phyloP scores from a whole-genome alignment of 2,329 filamentous ascomycete species.

The Alternaria conjuncta region DNA sequence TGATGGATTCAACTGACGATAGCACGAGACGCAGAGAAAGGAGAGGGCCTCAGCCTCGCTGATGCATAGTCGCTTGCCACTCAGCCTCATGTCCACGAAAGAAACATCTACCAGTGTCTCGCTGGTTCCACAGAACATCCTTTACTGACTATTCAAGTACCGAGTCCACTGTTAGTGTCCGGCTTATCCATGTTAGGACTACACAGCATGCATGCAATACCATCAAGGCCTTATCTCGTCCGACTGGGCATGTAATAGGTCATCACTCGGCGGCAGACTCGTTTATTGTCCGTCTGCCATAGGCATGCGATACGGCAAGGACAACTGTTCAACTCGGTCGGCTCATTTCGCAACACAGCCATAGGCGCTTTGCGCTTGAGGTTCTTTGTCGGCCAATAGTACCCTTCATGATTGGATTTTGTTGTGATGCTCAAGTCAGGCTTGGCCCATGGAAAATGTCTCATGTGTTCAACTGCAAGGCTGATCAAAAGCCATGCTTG shows the following conservation, averaged over 20 bases:
- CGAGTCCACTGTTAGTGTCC: conserved; percentile 13
- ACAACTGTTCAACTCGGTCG: neutral
- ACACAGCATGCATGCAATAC: conserved; percentile 7
- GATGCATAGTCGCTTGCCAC: conserved; percentile 19
- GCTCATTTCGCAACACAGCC: conserved; percentile 9
- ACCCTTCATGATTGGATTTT: neutral
- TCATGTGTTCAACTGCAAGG: conserved; percentile 8
- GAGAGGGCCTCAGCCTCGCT: conserved; percentile 17
- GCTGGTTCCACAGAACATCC: conserved; percentile 6
- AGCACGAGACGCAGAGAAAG: conserved; percentile 24
- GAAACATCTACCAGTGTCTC: conserved; percentile 16
- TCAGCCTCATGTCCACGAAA: conserved; percentile 30
- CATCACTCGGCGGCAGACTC: conserved; percentile 1
- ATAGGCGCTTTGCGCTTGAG: conserved; percentile 7
- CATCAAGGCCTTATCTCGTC: conserved; percentile 4
- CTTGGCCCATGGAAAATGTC: neutral
- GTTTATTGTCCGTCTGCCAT: neutral
- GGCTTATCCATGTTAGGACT: conserved; percentile 15
- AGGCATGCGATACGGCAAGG: neutral
- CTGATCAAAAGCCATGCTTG: conserved; percentile 11
- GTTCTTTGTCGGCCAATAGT: conserved; percentile 1
- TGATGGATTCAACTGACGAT: conserved; percentile 4
- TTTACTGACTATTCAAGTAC: neutral
- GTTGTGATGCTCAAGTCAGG: neutral
- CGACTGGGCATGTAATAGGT: conserved; percentile 16